Evolutionary conservation across 1,139 yeast species (phyloP).

Genomic region (Sugiyamaella pinicola): DNA sequence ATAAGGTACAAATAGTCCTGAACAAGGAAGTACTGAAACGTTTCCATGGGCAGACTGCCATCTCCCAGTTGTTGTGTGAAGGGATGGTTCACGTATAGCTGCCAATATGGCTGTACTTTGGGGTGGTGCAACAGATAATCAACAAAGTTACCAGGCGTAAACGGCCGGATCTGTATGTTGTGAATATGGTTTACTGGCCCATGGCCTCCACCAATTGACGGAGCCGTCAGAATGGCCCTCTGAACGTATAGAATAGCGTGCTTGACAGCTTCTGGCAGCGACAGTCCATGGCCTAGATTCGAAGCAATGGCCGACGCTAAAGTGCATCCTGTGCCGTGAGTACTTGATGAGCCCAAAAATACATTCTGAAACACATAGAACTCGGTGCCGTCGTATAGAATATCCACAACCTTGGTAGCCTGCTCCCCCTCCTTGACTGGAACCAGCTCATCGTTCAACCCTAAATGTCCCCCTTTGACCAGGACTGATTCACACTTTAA

Average conservation of each 20-base stretch:
- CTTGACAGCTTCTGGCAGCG: slow-evolving; percentile 53
- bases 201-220: slow-evolving; percentile 55
- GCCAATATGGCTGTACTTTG: slow-evolving; percentile 57
- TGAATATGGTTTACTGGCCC: slow-evolving; percentile 74
- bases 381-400: slow-evolving; percentile 56
- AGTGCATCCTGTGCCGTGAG: slow-evolving; percentile 94
- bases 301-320: slow-evolving; percentile 81
- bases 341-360: slow-evolving; percentile 54
- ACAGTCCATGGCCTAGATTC: slow-evolving; percentile 59
- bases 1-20: slow-evolving; percentile 74
- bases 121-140: slow-evolving; percentile 62
- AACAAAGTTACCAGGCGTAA: slow-evolving; percentile 48
- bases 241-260: slow-evolving; percentile 68
- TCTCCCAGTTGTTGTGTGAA: slow-evolving; percentile 59
- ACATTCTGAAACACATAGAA: slow-evolving; percentile 54
- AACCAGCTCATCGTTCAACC: slow-evolving; percentile 37
- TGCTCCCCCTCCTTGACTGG: slow-evolving; percentile 30
- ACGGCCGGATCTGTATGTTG: slow-evolving; percentile 41
- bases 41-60: slow-evolving; percentile 52
- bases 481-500: slow-evolving; percentile 56
- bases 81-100: slow-evolving; percentile 58
- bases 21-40: slow-evolving; percentile 60
- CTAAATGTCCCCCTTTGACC: slow-evolving; percentile 85
- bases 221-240: slow-evolving; percentile 54
- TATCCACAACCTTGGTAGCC: slow-evolving; percentile 51